These are phyloP conservation scores for Polychaeton citri DNA, from an alignment of 2,329 filamentous ascomycete species.

Conservation along the genomic window DNA sequence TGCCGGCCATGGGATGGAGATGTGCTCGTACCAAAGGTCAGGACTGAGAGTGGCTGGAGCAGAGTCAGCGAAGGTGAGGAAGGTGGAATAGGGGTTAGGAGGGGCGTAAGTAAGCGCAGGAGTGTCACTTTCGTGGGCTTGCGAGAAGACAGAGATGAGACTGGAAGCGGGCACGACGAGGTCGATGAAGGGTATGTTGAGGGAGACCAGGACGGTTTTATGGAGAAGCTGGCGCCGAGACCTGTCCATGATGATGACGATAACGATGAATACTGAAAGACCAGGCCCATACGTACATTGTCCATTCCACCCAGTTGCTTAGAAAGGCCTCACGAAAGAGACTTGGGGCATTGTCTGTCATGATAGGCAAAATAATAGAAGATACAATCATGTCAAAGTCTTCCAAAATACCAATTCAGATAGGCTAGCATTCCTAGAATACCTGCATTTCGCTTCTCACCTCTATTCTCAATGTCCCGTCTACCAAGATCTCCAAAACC, in stretches of 20 bases:
- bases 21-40: slow-evolving; percentile 41
- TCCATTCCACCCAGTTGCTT: too few relatives aligned
- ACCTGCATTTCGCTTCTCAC: too few relatives aligned
- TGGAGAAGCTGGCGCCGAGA: slow-evolving; percentile 3
- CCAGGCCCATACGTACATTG: too few relatives aligned
- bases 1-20: slow-evolving; percentile 89
- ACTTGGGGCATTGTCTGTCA: too few relatives aligned
- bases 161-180: not conserved
- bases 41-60: slow-evolving; percentile 23
- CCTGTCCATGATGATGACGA: slow-evolving; percentile 4
- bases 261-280: too few relatives aligned
- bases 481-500: too few relatives aligned
- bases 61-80: slow-evolving; percentile 1
- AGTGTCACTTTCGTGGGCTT: slow-evolving; percentile 19
- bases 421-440: too few relatives aligned
- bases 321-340: too few relatives aligned
- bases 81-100: slow-evolving; percentile 5
- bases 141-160: slow-evolving; percentile 11
- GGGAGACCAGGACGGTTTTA: slow-evolving; percentile 3
- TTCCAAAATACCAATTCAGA: too few relatives aligned
- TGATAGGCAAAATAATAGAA: too few relatives aligned
- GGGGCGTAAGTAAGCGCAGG: slow-evolving; percentile 12
- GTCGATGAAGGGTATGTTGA: slow-evolving; percentile 5
- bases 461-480: too few relatives aligned
- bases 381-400: too few relatives aligned